Conservation (phyloP, 2,329 filamentous ascomycete species). For the Grosmannia huntii region DNA sequence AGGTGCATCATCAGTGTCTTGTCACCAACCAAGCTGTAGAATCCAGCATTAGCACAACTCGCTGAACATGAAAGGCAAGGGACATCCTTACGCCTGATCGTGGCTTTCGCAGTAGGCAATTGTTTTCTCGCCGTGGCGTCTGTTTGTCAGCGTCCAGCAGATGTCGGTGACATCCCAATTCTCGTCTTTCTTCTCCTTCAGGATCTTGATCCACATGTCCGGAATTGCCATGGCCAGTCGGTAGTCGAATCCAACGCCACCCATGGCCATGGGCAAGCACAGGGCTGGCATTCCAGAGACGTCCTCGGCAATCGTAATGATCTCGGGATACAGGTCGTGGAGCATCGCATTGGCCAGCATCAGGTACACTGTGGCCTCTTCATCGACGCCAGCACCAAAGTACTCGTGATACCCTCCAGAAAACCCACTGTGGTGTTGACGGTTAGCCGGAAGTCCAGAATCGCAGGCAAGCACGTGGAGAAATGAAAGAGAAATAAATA, state of each 20-base stretch:
- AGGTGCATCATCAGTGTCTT: constrained; percentile 98
- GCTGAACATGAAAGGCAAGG: not conserved
- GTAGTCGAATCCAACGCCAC: constrained; percentile 94
- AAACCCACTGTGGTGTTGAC: constrained; percentile 53
- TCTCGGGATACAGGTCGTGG: constrained; percentile 74
- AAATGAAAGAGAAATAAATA: constrained; percentile 8
- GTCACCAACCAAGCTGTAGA: constrained; percentile 76
- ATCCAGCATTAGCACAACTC: not conserved
- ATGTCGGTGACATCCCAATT: constrained; percentile 86
- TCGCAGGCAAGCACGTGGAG: not conserved
- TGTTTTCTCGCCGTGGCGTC: constrained; percentile 91
- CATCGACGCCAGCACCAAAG: constrained; percentile 78
- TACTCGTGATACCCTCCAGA: constrained; percentile 98
- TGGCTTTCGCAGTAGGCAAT: constrained; percentile 97
- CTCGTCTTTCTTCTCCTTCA: constrained; percentile 85
- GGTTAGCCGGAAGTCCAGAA: not conserved
- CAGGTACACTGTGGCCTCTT: constrained; percentile 87
- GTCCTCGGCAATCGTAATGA: constrained; percentile 89
- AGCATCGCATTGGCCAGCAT: constrained; percentile 96
- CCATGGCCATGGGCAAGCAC: constrained; percentile 71
- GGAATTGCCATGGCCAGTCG: constrained; percentile 94
- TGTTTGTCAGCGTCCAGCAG: constrained; percentile 78
- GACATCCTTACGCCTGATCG: constrained; percentile 73
- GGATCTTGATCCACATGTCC: constrained; percentile 97
- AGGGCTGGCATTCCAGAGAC: constrained; percentile 98